Conservation (phyloP, 768 basidiomycete genomes). For the Suillus bovinus region DNA sequence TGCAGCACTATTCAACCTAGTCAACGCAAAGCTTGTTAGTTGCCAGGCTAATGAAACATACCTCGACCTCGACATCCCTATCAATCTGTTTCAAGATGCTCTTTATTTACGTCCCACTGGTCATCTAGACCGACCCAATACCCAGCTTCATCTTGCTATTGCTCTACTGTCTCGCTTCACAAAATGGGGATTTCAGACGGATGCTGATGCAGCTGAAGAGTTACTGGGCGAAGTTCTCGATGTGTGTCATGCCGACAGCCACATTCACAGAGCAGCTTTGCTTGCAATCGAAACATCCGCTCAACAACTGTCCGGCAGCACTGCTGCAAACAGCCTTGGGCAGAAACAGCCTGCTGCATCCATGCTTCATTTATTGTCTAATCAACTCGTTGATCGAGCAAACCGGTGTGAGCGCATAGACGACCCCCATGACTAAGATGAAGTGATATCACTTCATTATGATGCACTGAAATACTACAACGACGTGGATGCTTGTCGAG, state of each 20-base stretch:
- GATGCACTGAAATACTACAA: neutral
- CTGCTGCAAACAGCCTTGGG: neutral
- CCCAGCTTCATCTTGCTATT: neutral
- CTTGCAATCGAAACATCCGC: neutral
- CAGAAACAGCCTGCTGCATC: neutral
- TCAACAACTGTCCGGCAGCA: neutral
- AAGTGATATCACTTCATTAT: neutral
- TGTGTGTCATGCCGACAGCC: neutral
- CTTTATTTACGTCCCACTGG: neutral
- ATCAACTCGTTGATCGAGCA: neutral
- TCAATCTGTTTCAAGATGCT: neutral
- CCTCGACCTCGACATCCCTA: neutral
- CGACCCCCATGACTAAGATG: neutral
- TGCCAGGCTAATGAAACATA: neutral
- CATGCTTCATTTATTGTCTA: neutral
- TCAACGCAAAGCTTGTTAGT: neutral
- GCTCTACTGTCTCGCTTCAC: neutral
- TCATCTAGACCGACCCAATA: neutral
- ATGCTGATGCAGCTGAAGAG: neutral
- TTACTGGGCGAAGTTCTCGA: neutral
- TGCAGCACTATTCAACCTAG: neutral
- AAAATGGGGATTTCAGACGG: neutral
- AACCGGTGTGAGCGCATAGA: neutral
- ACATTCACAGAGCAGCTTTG: neutral
- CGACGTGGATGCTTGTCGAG: neutral